Conservation (phyloP, 768 basidiomycete genomes). For the Lentinula aciculospora region DNA sequence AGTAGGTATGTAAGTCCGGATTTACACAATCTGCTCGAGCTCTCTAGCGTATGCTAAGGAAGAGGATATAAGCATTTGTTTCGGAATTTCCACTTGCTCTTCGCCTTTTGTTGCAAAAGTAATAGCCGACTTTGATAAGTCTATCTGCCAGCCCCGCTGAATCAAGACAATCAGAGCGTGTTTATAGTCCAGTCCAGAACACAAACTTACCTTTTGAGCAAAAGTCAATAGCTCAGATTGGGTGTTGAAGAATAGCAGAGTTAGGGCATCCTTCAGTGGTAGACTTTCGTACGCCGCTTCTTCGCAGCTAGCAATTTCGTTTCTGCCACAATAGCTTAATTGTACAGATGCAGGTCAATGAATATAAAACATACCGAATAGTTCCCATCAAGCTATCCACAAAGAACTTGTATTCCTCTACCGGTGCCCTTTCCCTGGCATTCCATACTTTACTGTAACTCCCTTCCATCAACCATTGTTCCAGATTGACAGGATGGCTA, state of each 20-base stretch:
- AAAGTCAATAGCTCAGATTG: constrained; percentile 80
- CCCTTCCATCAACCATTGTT: constrained; percentile 98
- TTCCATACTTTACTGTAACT: constrained; percentile 98
- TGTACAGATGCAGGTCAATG: neutral
- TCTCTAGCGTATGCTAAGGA: constrained; percentile 80
- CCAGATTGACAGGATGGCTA: constrained; percentile 84
- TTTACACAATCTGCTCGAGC: constrained; percentile 85
- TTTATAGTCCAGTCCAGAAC: neutral
- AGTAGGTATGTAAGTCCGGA: constrained; percentile 12
- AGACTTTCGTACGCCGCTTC: constrained; percentile 91
- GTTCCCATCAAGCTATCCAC: constrained; percentile 92
- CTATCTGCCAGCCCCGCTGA: constrained; percentile 82
- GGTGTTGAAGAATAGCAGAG: constrained; percentile 85
- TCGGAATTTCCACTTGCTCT: constrained; percentile 81
- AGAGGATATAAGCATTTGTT: constrained; percentile 74
- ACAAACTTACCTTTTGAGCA: constrained; percentile 59
- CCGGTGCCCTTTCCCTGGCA: constrained; percentile 86
- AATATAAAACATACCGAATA: constrained; percentile 59
- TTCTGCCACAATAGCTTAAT: constrained; percentile 39
- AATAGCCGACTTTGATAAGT: constrained; percentile 63
- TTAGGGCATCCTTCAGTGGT: constrained; percentile 84
- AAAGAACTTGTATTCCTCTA: constrained; percentile 93
- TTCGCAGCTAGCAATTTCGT: constrained; percentile 96
- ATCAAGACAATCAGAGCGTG: constrained; percentile 9
- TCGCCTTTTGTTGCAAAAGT: constrained; percentile 78